Evolutionary conservation across 2,329 filamentous ascomycete species (phyloP), one percentile per base, ranked within the genome.

Genomic region (Pseudocercospora fuligena): DNA sequence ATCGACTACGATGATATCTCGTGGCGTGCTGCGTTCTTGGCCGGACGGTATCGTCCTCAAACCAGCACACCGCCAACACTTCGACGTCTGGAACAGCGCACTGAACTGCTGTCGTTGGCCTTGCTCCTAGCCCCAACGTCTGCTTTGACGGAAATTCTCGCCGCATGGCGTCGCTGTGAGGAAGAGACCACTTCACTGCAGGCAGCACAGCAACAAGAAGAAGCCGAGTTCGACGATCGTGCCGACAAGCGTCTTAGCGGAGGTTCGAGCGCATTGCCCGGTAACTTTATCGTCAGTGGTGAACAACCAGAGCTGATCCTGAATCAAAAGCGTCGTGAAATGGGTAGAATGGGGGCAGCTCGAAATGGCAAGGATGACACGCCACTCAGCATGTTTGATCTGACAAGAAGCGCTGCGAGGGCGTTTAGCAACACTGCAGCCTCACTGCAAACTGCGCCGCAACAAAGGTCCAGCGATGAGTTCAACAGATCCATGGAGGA

Each of bases 1-100:
- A 73, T 19, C 49, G 65, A 64, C 14, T 73, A 79, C 14, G 90
- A 93, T 71, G 85, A 91, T 65, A 90, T 90, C 78, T 90, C 91
- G 1, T 95, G 92, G 92, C 88, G 88, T 66, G 92, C 92, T 6
- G 92, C 92, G 3, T 83, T 94, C 51, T 86, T 90, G 72, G 90
- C 92, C n/a, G 92, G 92, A 16, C 89, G 91, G 67, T 92, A 93
- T 77, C 85, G 88, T 36, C 77, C 79, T 40, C 11, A 76, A 61
- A 43, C 72, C 49, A 67, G 76, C 72, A 40, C 88, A 53, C 88
- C 87, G 33, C 82, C 86, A 16, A 88, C 73, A 14, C 76, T 95
- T 61, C 86, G 91, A 31, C 89, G 92, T 70, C 82, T 95, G 0
- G 91, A 94, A 73, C 92, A 94, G 76, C 88, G 92, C 23, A 92